Evolutionary conservation across 2,329 filamentous ascomycete genomes (phyloP).

Genomic region (Aspergillus brunneoviolaceus): DNA sequence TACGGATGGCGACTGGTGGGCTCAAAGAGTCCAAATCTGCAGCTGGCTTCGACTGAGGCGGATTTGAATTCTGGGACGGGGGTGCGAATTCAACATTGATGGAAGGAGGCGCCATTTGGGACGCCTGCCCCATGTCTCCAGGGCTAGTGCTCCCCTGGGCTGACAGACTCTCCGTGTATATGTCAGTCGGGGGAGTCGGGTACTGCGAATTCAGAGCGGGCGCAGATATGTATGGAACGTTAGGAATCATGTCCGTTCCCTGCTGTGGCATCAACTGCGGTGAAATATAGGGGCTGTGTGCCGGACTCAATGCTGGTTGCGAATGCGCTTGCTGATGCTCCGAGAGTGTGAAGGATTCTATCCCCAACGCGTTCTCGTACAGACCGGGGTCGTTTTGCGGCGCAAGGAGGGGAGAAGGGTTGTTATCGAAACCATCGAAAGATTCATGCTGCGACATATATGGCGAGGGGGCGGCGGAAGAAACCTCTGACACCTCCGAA

Average conservation of each 20-base stretch:
- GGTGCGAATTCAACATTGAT: conserved; percentile 94
- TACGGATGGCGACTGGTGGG: conserved; percentile 70
- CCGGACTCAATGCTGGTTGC: conserved; percentile 57
- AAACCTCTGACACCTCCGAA: conserved; percentile 92
- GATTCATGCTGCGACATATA: conserved; percentile 74
- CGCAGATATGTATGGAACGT: conserved; percentile 46
- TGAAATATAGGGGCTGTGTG: conserved; percentile 70
- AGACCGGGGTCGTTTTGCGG: conserved; percentile 68
- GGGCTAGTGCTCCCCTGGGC: conserved; percentile 48
- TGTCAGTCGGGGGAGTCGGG: conserved; percentile 48
- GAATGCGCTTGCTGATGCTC: conserved; percentile 56
- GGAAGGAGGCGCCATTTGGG: conserved; percentile 83
- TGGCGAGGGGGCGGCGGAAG: conserved; percentile 79
- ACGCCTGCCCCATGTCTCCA: conserved; percentile 64
- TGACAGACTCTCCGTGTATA: conserved; percentile 53
- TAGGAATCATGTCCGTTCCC: conserved; percentile 59
- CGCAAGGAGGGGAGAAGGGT: conserved; percentile 75
- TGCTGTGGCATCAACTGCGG: conserved; percentile 69
- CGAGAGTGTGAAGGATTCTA: conserved; percentile 77
- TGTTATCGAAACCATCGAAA: conserved; percentile 72
- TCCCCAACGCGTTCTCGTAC: conserved; percentile 74
- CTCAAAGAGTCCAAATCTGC: conserved; percentile 74
- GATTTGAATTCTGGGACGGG: conserved; percentile 63
- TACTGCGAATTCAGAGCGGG: conserved; percentile 51
- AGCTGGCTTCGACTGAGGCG: conserved; percentile 66